A percentile compares a stretch with the other conserved stretches of the same genome.
Conservation (phyloP, 2,329 filamentous ascomycete species). For the Graphium sp. region DNA sequence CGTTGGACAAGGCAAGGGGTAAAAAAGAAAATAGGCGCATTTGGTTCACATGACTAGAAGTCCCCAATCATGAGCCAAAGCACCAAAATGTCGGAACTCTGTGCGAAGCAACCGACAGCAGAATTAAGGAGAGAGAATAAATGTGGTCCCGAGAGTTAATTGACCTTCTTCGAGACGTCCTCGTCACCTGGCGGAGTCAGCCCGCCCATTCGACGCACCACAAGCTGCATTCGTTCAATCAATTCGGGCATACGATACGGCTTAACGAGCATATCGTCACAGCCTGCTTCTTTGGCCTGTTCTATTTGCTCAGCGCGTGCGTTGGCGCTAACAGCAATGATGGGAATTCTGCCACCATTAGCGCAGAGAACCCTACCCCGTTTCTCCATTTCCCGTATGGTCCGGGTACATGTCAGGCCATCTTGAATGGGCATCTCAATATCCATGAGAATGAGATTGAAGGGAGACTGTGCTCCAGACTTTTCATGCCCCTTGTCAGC, state of each 20-base stretch:
- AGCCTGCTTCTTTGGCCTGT: slow-evolving; percentile 31
- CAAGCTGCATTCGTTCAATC: slow-evolving; percentile 37
- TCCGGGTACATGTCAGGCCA: slow-evolving; percentile 46
- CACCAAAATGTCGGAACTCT: too few species aligned
- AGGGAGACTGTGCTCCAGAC: too few species aligned
- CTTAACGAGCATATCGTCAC: slow-evolving; percentile 55
- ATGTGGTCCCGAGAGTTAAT: too few species aligned
- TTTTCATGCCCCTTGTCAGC: slow-evolving; percentile 1
- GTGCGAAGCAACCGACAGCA: too few species aligned
- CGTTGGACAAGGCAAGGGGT: too few species aligned
- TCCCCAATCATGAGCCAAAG: too few species aligned
- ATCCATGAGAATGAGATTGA: slow-evolving; percentile 57
- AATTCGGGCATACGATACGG: slow-evolving; percentile 49
- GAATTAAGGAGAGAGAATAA: too few species aligned
- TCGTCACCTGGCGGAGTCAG: too few species aligned
- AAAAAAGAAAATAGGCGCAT: too few species aligned
- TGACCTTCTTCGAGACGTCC: too few species aligned
- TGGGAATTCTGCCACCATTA: slow-evolving; percentile 34
- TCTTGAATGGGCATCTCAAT: slow-evolving; percentile 65
- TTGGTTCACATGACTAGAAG: too few species aligned
- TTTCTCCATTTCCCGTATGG: slow-evolving; percentile 44
- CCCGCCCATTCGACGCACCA: too few species aligned
- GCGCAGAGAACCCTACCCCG: slow-evolving; percentile 28
- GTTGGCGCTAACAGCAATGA: slow-evolving; percentile 53
- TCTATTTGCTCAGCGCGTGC: slow-evolving; percentile 44